These are phyloP conservation scores for Trematosphaeria pertusa DNA, from an alignment of 2,329 filamentous ascomycete genomes.

Conservation along the genomic window DNA sequence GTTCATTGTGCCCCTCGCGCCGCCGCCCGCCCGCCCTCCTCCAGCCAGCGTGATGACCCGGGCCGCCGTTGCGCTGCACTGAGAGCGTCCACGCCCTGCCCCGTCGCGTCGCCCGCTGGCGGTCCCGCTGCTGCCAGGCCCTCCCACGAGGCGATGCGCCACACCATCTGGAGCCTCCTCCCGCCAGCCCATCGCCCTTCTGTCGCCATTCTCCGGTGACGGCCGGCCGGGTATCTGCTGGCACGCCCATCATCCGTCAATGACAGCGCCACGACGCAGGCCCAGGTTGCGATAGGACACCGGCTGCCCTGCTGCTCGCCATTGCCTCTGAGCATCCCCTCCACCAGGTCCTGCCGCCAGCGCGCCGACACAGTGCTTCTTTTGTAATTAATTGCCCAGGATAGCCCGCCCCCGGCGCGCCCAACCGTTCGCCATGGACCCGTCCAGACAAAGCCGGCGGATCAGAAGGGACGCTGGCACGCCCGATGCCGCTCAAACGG, in stretches of 20 bases:
- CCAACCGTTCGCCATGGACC: slow-evolving; percentile 36
- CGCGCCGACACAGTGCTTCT: neutral
- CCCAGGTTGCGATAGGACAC: slow-evolving; percentile 20
- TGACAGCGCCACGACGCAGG: slow-evolving; percentile 24
- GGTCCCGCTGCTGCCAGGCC: slow-evolving; percentile 13
- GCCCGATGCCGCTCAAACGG: slow-evolving; percentile 23
- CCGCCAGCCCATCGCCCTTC: slow-evolving; percentile 17
- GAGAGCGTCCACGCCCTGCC: neutral
- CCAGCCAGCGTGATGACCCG: slow-evolving; percentile 4
- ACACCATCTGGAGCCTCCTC: slow-evolving; percentile 15
- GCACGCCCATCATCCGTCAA: slow-evolving; percentile 22
- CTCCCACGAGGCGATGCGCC: slow-evolving; percentile 25
- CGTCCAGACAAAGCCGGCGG: slow-evolving; percentile 24
- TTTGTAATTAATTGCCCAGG: slow-evolving; percentile 1
- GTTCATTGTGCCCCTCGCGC: neutral
- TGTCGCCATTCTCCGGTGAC: slow-evolving; percentile 15
- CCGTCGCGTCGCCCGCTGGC: slow-evolving; percentile 2
- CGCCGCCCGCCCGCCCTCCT: neutral
- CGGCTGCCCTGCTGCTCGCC: slow-evolving; percentile 9
- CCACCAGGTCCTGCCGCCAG: neutral
- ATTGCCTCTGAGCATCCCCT: neutral
- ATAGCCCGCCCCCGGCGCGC: slow-evolving; percentile 12
- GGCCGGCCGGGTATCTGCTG: slow-evolving; percentile 23
- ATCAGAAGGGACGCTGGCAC: slow-evolving; percentile 34
- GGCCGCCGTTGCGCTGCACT: slow-evolving; percentile 3